Conservation (phyloP, 2,329 filamentous ascomycete genomes). For the Teratosphaeria epicoccoides region DNA sequence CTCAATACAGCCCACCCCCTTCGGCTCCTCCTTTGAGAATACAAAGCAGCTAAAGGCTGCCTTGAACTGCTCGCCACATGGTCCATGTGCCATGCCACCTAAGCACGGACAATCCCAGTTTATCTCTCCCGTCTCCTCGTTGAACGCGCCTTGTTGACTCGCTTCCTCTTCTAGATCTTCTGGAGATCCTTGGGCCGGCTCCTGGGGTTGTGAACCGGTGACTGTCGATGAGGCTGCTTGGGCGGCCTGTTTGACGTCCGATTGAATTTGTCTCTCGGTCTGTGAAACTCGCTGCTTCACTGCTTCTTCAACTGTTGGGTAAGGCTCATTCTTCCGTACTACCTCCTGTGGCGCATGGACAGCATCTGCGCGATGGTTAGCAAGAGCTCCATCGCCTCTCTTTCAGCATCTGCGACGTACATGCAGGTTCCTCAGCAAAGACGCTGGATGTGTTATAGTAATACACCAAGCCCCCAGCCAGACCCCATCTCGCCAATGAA, state of each 20-base stretch:
- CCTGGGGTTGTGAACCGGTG: constrained; percentile 13
- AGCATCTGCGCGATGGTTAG: constrained; percentile 16
- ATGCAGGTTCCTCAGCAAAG: constrained; percentile 71
- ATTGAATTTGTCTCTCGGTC: constrained; percentile 12
- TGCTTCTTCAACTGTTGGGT: constrained; percentile 36
- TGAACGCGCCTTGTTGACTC: constrained; percentile 81
- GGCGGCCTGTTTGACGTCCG: constrained; percentile 5
- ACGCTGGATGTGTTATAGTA: constrained; percentile 86
- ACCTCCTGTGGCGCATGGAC: constrained; percentile 29
- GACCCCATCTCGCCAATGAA: constrained; percentile 58
- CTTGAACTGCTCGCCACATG: constrained; percentile 92
- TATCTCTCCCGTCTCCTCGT: constrained; percentile 97
- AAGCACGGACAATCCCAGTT: constrained; percentile 99
- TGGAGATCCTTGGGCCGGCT: constrained; percentile 26
- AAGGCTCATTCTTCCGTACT: constrained; percentile 30
- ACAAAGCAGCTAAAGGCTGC: constrained; percentile 97
- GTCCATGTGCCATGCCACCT: constrained; percentile 92
- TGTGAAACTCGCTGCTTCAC: constrained; percentile 32
- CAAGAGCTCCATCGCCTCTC: not conserved
- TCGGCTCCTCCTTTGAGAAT: constrained; percentile 86
- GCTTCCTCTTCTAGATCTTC: constrained; percentile 68
- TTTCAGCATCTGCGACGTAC: constrained; percentile 40
- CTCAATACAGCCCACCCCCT: constrained; percentile 39
- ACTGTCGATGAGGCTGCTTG: not conserved
- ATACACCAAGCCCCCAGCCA: constrained; percentile 70